These are phyloP conservation scores for Drechslera avenae DNA, from an alignment of 2,329 filamentous ascomycete genomes.

Conservation along the genomic window DNA sequence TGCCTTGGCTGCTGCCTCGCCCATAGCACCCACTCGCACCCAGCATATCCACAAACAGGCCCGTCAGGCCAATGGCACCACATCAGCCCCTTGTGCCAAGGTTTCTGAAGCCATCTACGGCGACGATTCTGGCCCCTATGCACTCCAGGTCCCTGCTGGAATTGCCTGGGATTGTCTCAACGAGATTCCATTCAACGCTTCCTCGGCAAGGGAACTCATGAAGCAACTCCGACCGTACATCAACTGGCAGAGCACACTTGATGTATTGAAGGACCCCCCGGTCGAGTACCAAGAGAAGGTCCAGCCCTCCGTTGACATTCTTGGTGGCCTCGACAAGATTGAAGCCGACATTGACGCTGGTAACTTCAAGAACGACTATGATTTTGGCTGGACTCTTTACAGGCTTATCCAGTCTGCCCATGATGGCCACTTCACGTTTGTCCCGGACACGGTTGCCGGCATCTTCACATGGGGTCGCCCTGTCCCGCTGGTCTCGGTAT, in stretches of 20 bases:
- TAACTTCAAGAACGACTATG: constrained; percentile 49
- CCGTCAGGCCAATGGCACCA: constrained; percentile 32
- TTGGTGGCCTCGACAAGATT: constrained; percentile 49
- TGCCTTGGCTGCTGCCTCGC: constrained; percentile 31
- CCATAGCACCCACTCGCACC: constrained; percentile 25
- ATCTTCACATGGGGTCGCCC: constrained; percentile 58
- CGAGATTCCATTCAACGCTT: constrained; percentile 52
- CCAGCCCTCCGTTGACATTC: constrained; percentile 52
- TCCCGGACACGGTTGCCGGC: constrained; percentile 58
- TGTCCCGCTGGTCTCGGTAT: constrained; percentile 64
- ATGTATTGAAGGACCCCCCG: constrained; percentile 52
- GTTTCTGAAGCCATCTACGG: constrained; percentile 40
- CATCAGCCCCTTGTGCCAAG: constrained; percentile 38
- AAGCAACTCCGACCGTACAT: constrained; percentile 51
- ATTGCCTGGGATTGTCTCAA: constrained; percentile 54
- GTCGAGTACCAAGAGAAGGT: constrained; percentile 54
- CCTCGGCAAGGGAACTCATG: constrained; percentile 48
- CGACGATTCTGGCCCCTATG: constrained; percentile 13
- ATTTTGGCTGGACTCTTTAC: constrained; percentile 59
- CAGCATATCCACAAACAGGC: constrained; percentile 11
- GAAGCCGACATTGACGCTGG: constrained; percentile 45
- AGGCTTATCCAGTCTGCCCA: constrained; percentile 61
- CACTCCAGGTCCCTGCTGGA: constrained; percentile 48
- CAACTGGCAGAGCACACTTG: constrained; percentile 55
- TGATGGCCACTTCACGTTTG: constrained; percentile 67